Percentiles rank a stretch among this genome's conserved stretches.
These are phyloP conservation scores for Kodamaea sp. DNA, from an alignment of 1,139 yeast genomes.

Conservation along the genomic window DNA sequence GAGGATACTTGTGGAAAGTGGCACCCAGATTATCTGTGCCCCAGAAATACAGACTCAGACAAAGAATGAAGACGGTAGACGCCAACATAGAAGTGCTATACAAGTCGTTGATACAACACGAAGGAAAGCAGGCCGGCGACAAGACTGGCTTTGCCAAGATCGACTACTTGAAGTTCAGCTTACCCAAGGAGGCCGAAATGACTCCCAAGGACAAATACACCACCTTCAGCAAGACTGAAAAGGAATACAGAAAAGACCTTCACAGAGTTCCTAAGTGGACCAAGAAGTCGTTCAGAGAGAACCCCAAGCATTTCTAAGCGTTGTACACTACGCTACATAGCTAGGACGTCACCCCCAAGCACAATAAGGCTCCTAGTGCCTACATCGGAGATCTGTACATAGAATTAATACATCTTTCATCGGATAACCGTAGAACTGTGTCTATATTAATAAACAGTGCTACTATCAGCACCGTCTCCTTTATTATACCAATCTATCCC, in stretches of 20 bases:
- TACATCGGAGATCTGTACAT: no score
- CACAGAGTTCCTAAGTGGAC: constrained; percentile 93
- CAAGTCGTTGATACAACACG: constrained; percentile 48
- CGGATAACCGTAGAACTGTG: no score
- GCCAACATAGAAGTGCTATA: constrained; percentile 70
- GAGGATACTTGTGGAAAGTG: constrained; percentile 85
- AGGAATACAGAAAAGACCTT: constrained; percentile 82
- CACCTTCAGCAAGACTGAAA: constrained; percentile 72
- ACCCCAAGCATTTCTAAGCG: constrained; percentile 72
- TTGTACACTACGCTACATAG: no score
- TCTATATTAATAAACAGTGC: no score
- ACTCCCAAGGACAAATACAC: constrained; percentile 80
- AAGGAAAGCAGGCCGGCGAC: constrained; percentile 29
- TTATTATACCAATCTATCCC: constrained; percentile 51
- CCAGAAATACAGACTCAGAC: constrained; percentile 83
- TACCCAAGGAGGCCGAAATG: constrained; percentile 86
- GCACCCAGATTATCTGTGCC: constrained; percentile 69
- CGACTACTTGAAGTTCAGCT: constrained; percentile 52
- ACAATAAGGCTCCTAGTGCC: no score
- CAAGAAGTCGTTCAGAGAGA: constrained; percentile 73
- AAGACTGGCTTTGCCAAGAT: constrained; percentile 53
- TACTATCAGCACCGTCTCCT: constrained; percentile 1
- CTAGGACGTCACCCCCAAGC: no score
- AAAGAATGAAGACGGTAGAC: constrained; percentile 81
- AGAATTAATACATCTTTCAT: constrained; percentile 3